Evolutionary conservation across 2,329 filamentous ascomycete species (phyloP).

Genomic region (Coccinonectria pachysandricola): DNA sequence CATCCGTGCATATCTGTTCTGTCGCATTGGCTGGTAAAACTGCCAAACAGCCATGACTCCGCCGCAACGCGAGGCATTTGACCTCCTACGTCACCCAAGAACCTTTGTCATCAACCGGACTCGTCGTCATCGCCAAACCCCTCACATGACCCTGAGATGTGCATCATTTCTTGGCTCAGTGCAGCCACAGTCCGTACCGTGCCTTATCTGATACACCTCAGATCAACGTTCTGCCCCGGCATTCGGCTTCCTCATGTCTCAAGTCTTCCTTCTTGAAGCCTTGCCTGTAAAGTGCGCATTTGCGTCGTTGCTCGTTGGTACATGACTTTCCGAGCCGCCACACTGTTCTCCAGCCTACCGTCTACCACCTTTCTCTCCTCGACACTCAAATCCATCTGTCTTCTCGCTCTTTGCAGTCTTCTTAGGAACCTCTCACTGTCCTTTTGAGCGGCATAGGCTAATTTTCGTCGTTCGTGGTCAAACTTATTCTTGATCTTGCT

Average conservation of each 20-base stretch:
- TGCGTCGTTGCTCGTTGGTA: conserved; percentile 11
- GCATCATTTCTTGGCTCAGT: too few relatives aligned
- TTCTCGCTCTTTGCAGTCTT: conserved; percentile 3
- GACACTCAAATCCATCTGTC: conserved; percentile 4
- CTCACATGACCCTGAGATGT: too few relatives aligned
- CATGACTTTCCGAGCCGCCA: conserved; percentile 6
- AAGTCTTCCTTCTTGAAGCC: conserved; percentile 5
- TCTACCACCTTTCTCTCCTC: conserved; percentile 3
- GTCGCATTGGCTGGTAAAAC: too few relatives aligned
- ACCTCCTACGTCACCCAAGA: too few relatives aligned
- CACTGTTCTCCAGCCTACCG: conserved; percentile 6
- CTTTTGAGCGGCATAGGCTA: conserved; percentile 9
- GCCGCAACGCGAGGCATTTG: too few relatives aligned
- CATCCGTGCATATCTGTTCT: too few relatives aligned
- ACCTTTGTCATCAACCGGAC: too few relatives aligned
- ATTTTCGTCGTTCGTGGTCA: conserved; percentile 8
- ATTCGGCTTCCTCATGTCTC: too few relatives aligned
- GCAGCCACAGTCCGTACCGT: too few relatives aligned
- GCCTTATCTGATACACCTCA: too few relatives aligned
- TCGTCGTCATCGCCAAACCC: too few relatives aligned
- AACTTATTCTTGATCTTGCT: conserved; percentile 13
- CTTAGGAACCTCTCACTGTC: conserved; percentile 12
- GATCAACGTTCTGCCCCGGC: not conserved
- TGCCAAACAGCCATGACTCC: too few relatives aligned
- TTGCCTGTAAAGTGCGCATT: conserved; percentile 14